A percentile compares a stretch with the other conserved stretches of the same genome.
Evolutionary conservation across 768 basidiomycete species (phyloP).

Genomic region (Rossbeevera mucosa): DNA sequence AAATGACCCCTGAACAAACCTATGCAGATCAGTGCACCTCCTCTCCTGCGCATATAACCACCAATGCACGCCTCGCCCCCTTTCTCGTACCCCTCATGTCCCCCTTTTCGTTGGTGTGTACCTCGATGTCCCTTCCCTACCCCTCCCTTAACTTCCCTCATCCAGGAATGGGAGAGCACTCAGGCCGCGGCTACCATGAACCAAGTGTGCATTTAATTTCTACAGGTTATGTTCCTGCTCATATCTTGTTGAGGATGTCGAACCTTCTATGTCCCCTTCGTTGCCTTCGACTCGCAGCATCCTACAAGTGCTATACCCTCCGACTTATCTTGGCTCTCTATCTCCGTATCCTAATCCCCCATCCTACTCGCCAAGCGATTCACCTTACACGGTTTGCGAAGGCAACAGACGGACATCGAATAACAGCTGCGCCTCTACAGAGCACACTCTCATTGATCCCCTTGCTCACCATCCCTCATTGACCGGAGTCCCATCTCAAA

Average conservation of each 20-base stretch:
- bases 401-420: background rate
- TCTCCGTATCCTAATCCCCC: constrained; percentile 16
- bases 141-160: background rate
- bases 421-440: background rate
- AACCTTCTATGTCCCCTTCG: background rate
- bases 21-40: too few species aligned
- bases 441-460: background rate
- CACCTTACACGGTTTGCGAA: background rate
- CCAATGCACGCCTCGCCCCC: background rate
- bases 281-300: constrained; percentile 22
- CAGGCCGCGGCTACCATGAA: background rate
- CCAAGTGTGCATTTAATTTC: constrained; percentile 2
- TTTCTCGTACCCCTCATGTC: constrained; percentile 4
- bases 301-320: constrained; percentile 27
- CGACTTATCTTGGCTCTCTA: constrained; percentile 12
- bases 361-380: constrained; percentile 12
- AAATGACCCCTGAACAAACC: too few species aligned
- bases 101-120: background rate
- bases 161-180: background rate
- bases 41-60: background rate
- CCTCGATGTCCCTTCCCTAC: background rate
- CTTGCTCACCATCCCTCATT: constrained; percentile 11
- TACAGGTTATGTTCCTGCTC: background rate
- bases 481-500: constrained; percentile 16
- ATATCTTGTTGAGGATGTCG: constrained; percentile 9